Percentiles rank a stretch among this genome's conserved stretches.
Conservation (phyloP, 441 rosid species). For the Euphorbia celastroides region DNA sequence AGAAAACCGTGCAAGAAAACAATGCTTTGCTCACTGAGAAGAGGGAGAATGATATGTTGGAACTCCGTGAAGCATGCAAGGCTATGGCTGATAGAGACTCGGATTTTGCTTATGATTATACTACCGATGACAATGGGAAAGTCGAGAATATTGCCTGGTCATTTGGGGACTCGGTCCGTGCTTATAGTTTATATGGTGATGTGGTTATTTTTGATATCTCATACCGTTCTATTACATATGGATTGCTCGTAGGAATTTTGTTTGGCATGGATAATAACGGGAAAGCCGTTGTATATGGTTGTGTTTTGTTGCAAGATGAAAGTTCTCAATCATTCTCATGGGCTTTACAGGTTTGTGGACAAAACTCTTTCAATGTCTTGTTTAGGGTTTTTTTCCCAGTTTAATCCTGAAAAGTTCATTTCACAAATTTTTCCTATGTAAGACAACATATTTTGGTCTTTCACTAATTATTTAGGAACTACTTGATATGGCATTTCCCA, state of each 20-base stretch:
- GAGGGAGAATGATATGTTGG: constrained; percentile 59
- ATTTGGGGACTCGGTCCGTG: constrained; percentile 55
- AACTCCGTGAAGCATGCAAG: constrained; percentile 79
- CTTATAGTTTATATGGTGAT: constrained; percentile 60
- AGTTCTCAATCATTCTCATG: constrained; percentile 56
- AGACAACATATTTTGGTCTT: too few relatives aligned
- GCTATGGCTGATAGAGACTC: constrained; percentile 52
- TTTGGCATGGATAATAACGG: constrained; percentile 78
- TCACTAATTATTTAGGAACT: too few relatives aligned
- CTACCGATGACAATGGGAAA: constrained; percentile 54
- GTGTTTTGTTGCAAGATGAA: constrained; percentile 80
- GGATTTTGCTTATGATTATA: constrained; percentile 58
- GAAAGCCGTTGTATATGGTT: constrained; percentile 60
- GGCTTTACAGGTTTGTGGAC: constrained; percentile 89
- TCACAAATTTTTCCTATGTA: too few relatives aligned
- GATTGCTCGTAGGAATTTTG: constrained; percentile 71
- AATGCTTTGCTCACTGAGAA: constrained; percentile 77
- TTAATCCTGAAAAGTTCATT: too few relatives aligned
- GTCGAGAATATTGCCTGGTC: constrained; percentile 88
- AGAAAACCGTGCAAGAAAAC: constrained; percentile 76
- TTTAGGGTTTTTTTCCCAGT: too few relatives aligned
- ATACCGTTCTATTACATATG: constrained; percentile 74
- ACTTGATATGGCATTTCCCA: too few relatives aligned
- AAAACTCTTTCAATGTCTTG: constrained; percentile 24
- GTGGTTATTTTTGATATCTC: constrained; percentile 68